Evolutionary conservation across 768 basidiomycete species (phyloP).

Genomic region (Hemileccinum impolitum): DNA sequence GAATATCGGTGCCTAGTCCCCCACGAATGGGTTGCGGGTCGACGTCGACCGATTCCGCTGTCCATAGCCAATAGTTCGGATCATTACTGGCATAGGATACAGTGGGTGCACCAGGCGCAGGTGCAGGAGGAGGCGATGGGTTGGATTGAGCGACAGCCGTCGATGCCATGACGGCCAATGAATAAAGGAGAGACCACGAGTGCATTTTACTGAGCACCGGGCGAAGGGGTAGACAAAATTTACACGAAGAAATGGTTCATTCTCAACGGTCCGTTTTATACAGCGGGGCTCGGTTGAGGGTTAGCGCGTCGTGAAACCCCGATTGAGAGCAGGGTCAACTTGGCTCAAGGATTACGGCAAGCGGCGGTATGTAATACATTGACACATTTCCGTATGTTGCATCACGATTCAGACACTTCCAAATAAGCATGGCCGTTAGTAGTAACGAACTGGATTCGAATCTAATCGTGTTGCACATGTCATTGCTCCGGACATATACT

Average conservation of each 20-base stretch:
- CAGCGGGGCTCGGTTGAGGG: neutral
- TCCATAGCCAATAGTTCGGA: conserved; percentile 47
- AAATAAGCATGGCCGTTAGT: too few relatives aligned
- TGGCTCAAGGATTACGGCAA: conserved; percentile 5
- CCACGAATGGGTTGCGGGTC: conserved; percentile 45
- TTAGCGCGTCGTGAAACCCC: neutral
- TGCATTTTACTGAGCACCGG: conserved; percentile 22
- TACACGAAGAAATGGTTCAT: conserved; percentile 11
- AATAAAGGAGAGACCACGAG: conserved; percentile 29
- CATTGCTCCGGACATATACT: too few relatives aligned
- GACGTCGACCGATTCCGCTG: conserved; percentile 18
- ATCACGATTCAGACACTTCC: too few relatives aligned
- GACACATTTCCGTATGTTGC: neutral
- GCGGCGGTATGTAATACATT: neutral
- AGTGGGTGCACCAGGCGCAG: conserved; percentile 43
- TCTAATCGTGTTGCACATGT: too few relatives aligned
- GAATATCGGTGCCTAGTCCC: conserved; percentile 40
- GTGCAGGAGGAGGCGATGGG: conserved; percentile 25
- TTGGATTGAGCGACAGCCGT: conserved; percentile 16
- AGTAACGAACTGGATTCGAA: too few relatives aligned
- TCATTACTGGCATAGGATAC: conserved; percentile 42
- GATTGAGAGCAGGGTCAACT: conserved; percentile 6
- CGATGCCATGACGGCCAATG: conserved; percentile 17
- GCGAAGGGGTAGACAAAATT: conserved; percentile 16
- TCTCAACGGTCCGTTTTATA: conserved; percentile 23